phyloP scores from a whole-genome alignment of 371 early-diverging fungal genomes.

The Amoeboradix gromovi region DNA sequence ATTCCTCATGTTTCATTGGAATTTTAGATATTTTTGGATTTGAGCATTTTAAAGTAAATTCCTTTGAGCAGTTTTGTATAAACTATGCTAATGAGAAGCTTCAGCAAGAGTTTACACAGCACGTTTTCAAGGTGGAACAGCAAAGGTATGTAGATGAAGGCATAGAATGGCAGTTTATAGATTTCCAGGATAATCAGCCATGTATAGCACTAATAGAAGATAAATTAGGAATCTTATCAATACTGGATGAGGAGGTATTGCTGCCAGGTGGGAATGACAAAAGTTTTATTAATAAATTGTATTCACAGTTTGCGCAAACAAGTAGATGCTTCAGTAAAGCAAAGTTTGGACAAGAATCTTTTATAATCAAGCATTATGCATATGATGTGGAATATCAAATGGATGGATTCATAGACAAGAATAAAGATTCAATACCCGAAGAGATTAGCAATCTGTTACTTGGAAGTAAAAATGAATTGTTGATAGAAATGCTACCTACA shows the following conservation, averaged over 20 bases:
- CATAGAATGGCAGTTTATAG: constrained; percentile 28
- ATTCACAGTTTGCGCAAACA: constrained; percentile 22
- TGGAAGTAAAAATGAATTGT: neutral
- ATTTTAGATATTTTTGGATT: constrained; percentile 90
- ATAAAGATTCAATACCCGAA: constrained; percentile 89
- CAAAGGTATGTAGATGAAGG: constrained; percentile 20
- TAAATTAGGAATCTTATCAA: constrained; percentile 65
- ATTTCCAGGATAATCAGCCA: constrained; percentile 96
- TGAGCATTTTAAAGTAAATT: constrained; percentile 83
- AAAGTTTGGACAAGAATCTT: constrained; percentile 16
- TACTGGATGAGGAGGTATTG: constrained; percentile 83
- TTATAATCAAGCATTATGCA: constrained; percentile 69
- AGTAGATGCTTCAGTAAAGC: constrained; percentile 6
- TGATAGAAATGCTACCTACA: neutral
- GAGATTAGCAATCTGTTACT: constrained; percentile 38
- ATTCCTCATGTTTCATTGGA: constrained; percentile 39
- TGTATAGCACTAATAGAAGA: constrained; percentile 93
- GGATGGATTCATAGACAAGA: constrained; percentile 91
- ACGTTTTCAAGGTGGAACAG: constrained; percentile 77
- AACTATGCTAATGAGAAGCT: constrained; percentile 99
- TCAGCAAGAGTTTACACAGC: constrained; percentile 94
- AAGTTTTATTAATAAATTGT: constrained; percentile 51
- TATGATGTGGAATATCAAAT: constrained; percentile 60
- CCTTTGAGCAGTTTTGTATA: constrained; percentile 98
- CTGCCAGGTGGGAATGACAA: constrained; percentile 62